Conservation (phyloP, 2,329 filamentous ascomycete species). For the Sporothrix brunneoviolacea region DNA sequence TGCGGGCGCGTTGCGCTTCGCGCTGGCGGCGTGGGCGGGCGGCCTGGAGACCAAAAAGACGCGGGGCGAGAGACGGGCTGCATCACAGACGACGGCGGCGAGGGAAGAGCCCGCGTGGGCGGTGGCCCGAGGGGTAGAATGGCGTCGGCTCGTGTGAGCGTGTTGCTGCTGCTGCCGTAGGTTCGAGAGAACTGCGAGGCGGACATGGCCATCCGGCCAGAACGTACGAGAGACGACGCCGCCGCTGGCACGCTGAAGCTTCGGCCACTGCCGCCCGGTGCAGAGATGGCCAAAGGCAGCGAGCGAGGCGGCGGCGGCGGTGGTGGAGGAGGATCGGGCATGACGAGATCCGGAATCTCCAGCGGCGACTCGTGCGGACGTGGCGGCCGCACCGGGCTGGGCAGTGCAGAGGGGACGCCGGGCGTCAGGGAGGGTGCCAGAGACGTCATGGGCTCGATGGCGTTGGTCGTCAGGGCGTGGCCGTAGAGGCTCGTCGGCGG, state of each 20-base stretch:
- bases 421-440: neutral
- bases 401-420: too few relatives aligned
- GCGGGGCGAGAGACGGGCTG: too few relatives aligned
- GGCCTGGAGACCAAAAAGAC: too few relatives aligned
- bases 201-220: too few relatives aligned
- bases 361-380: conserved; percentile 31
- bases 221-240: neutral
- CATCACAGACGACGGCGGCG: conserved; percentile 24
- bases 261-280: neutral
- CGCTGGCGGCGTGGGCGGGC: too few relatives aligned
- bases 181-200: too few relatives aligned
- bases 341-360: conserved; percentile 30
- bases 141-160: neutral
- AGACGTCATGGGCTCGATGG: conserved; percentile 7
- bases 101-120: conserved; percentile 37
- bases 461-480: conserved; percentile 15
- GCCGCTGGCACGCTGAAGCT: conserved; percentile 11
- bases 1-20: too few relatives aligned
- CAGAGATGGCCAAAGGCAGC: too few relatives aligned
- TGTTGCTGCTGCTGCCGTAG: neutral
- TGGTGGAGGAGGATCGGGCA: conserved; percentile 20
- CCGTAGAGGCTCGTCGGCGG: conserved; percentile 3
- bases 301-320: neutral
- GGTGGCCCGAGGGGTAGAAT: conserved; percentile 33
- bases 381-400: conserved; percentile 29